These are phyloP conservation scores for Rhododendron henanense DNA, from an alignment of 148 eudicot species.

Conservation along the genomic window DNA sequence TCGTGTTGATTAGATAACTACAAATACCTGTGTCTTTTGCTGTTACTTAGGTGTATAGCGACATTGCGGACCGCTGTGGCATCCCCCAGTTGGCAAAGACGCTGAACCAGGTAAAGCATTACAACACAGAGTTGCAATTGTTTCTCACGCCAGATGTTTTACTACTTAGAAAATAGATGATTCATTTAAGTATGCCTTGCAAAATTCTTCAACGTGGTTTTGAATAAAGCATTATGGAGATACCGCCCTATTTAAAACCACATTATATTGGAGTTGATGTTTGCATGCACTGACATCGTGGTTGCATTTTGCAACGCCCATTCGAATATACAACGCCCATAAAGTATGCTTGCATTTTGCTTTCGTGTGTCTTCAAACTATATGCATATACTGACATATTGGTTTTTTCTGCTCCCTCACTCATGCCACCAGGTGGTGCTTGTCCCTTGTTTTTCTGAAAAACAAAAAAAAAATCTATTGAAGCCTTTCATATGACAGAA, in stretches of 20 bases:
- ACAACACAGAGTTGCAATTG: slow-evolving; percentile 12
- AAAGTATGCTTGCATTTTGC: neutral
- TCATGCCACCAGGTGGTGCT: neutral
- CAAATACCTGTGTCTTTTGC: neutral
- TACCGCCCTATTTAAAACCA: neutral
- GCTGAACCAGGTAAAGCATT: slow-evolving; percentile 71
- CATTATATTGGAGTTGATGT: neutral
- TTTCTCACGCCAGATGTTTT: slow-evolving; percentile 3
- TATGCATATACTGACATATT: neutral
- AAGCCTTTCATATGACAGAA: neutral
- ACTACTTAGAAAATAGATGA: neutral
- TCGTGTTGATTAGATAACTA: neutral
- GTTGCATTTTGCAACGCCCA: neutral
- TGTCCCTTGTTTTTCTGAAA: neutral
- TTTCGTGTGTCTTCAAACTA: neutral
- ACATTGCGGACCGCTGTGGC: slow-evolving; percentile 89
- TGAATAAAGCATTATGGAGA: neutral
- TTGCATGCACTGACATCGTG: neutral
- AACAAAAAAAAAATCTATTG: neutral
- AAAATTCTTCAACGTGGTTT: neutral
- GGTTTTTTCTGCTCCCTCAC: neutral
- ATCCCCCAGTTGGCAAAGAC: slow-evolving; percentile 90
- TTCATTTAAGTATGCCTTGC: neutral
- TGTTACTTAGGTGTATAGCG: slow-evolving; percentile 68
- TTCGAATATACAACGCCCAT: neutral